Evolutionary conservation across 345 rosid genomes (phyloP).

Genomic region (Lepidium sativum): DNA sequence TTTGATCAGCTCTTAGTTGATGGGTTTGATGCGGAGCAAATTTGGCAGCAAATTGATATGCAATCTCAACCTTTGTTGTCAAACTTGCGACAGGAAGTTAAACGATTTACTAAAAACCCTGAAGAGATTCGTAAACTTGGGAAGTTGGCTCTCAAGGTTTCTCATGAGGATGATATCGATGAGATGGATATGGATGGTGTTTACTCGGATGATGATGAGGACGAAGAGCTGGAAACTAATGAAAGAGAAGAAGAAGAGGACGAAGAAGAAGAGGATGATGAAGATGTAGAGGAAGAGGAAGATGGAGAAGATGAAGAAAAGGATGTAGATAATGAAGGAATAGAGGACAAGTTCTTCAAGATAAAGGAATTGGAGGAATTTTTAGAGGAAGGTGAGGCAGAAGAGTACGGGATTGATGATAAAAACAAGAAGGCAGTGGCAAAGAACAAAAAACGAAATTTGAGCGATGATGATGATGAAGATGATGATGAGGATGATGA

Average conservation of each 20-base stretch:
- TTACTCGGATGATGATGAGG: conserved; percentile 32
- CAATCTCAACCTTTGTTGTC: conserved; percentile 57
- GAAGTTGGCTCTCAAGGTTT: conserved; percentile 11
- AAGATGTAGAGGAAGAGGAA: conserved; percentile 11
- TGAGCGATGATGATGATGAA: conserved; percentile 35
- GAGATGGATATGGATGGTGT: conserved; percentile 34
- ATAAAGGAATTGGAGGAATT: conserved; percentile 64
- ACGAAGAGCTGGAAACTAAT: conserved; percentile 25
- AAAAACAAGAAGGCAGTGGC: conserved; percentile 30
- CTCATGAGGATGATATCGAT: conserved; percentile 26
- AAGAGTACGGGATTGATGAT: conserved; percentile 52
- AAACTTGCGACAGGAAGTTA: conserved; percentile 45
- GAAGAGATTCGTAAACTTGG: conserved; percentile 35
- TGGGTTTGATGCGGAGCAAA: conserved; percentile 87
- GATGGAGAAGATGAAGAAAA: conserved; percentile 13
- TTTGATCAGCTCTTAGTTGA: conserved; percentile 56
- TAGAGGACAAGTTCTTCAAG: conserved; percentile 82
- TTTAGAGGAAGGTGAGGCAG: conserved; percentile 67
- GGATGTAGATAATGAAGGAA: conserved; percentile 29
- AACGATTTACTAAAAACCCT: conserved; percentile 50
- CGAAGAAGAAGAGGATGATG: conserved; percentile 8
- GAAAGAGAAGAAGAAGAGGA: conserved; percentile 23
- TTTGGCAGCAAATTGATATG: conserved; percentile 94
- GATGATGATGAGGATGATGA: conserved; percentile 20
- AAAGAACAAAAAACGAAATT: conserved; percentile 22